Evolutionary conservation across 768 basidiomycete genomes (phyloP), one percentile per base, ranked within the genome.

Genomic region (Tremella mesenterica): DNA sequence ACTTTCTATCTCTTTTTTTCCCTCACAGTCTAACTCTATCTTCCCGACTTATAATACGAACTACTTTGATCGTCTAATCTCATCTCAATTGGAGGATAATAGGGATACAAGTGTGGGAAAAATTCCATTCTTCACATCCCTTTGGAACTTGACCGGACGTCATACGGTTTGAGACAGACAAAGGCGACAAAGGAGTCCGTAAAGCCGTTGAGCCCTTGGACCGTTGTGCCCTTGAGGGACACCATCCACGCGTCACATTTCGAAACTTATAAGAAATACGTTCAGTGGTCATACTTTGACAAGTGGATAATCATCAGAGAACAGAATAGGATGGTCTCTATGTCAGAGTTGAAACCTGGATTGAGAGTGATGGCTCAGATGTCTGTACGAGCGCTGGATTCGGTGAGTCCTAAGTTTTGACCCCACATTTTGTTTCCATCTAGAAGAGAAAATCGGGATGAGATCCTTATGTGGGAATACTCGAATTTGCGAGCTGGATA

Each of bases 341-440:
- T n/a, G 7, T n/a, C 8, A 8, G 41, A 43, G 10, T 25, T 43
- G 9, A 10, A 20, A 25, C 41, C 41, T 8, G 41, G n/a, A 43
- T n/a, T 25, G 7, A 43, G 18, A 8, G 41, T 20, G 8, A 43
- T 43, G 18, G 41, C 41, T 18, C 29, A 33, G 31, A n/a, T 49
- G 48, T 18, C 16, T 7, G 36, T 28, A 18, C 27, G 16, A 14
- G 27, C 18, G 16, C 31, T 33, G 21, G 60, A 65, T 41, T 50
- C 57, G 5, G 63, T 65, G 49, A 58, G 63, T 61, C 34, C 20
- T n/a, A n/a, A n/a, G n/a, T n/a, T n/a, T n/a, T n/a, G n/a, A n/a
- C n/a, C n/a, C n/a, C n/a, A n/a, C n/a, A n/a, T n/a, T n/a, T n/a
- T n/a, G n/a, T n/a, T n/a, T n/a, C n/a, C n/a, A n/a, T n/a, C n/a